Base-by-base conservation (phyloP, 306 rosid genomes). In the Morella rubra region DNA sequence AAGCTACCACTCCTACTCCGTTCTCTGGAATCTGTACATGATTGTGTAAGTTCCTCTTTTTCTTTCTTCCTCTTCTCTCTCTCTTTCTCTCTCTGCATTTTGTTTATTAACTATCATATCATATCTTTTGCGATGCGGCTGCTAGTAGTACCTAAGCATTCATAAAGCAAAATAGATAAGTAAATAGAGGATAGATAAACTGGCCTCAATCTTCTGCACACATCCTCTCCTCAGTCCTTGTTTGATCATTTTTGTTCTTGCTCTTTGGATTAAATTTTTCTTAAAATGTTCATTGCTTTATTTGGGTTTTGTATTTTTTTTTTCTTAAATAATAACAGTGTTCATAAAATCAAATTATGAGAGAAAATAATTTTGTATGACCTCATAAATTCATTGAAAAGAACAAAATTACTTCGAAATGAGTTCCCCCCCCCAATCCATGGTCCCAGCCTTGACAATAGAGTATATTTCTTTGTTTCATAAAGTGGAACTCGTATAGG, bases 21-120 rank as follows among this genome's bases (percentile, higher is more conserved):
- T 95, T 56, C 90, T 95, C 4, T 95, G 99, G 99, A 95, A 90
- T 81, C 16, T 84, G 46, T 73, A 87, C 44, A 93, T 83, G 86
- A 90, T 89, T 46, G 97, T 92, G 97, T 94, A 69, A 87, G 93
- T 82, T 44, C 32, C 45, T 44, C 18, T 56, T 1, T 22, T 12
- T 27, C 47, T 1, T 8, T 6, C 45, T 14, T 66, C 44, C 13
- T 12, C 6, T 53, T n/a, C n/a, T n/a, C n/a, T n/a, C n/a, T n/a
- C n/a, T n/a, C n/a, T n/a, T n/a, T 42, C 15, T 9, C 56, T 16
- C 16, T 19, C 15, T 42, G 19, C 41, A 20, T 18, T 65, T 10
- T 3, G 11, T 42, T 44, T 66, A 8, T 14, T 18, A 41, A 16
- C 4, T n/a, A 18, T 6, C 7, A 8, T 40, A 7, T 41, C 22